phyloP scores from a whole-genome alignment of 106 monocot species.

The Acorus calamus region DNA sequence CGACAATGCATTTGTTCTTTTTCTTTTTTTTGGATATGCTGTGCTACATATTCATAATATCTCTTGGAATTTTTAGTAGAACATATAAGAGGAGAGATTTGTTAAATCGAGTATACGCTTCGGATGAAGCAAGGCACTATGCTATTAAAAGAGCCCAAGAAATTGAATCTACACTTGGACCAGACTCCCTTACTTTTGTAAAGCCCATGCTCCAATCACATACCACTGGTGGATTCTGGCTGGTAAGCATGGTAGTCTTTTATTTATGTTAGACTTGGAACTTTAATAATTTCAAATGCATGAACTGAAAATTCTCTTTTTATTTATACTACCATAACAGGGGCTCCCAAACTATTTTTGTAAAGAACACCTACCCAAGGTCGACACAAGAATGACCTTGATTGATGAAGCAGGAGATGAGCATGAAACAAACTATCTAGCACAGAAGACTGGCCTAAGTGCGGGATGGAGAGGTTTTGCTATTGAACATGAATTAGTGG shows the following conservation, averaged over 20 bases:
- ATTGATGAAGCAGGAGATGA: constrained; percentile 9
- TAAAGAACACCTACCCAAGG: constrained; percentile 4
- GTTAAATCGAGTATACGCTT: constrained; percentile 13
- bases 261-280: background rate
- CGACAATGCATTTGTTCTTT: too few relatives aligned
- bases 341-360: constrained; percentile 13
- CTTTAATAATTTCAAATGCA: background rate
- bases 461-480: constrained; percentile 23
- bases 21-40: too few relatives aligned
- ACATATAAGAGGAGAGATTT: background rate
- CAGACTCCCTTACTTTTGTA: constrained; percentile 9
- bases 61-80: too few relatives aligned
- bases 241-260: constrained; percentile 1
- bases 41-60: too few relatives aligned
- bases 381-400: constrained; percentile 3
- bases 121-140: constrained; percentile 10
- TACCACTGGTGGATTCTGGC: constrained; percentile 24
- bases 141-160: constrained; percentile 8
- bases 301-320: background rate
- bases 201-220: constrained; percentile 24
- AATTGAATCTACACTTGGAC: constrained; percentile 1
- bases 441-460: constrained; percentile 10
- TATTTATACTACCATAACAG: background rate
- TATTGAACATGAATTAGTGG: constrained; percentile 11
- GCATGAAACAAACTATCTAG: constrained; percentile 7